Conservation (phyloP, 768 basidiomycete genomes). For the Tylopilus vinaceipallidus region DNA sequence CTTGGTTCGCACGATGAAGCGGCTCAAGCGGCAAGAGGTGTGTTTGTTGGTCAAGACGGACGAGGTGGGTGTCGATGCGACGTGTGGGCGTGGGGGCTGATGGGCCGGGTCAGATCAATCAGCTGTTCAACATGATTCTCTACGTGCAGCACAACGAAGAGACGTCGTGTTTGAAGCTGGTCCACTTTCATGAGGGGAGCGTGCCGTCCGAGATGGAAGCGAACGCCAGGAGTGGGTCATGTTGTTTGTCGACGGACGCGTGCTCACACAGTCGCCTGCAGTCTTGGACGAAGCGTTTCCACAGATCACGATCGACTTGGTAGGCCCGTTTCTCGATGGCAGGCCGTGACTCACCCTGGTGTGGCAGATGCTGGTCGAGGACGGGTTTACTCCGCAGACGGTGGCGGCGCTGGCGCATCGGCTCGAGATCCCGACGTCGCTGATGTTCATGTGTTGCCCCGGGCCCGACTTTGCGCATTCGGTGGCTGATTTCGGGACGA, state of each 20-base stretch:
- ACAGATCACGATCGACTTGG: conserved; percentile 60
- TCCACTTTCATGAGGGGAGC: conserved; percentile 60
- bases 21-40: conserved; percentile 50
- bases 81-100: not conserved
- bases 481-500: conserved; percentile 50
- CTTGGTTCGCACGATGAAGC: conserved; percentile 45
- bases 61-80: conserved; percentile 43
- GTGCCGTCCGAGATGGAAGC: conserved; percentile 72
- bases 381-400: conserved; percentile 42
- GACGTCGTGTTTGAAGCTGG: conserved; percentile 64
- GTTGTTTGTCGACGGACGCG: not conserved
- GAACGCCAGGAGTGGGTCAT: conserved; percentile 56
- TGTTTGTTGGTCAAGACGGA: conserved; percentile 63
- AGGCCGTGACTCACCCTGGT: not conserved
- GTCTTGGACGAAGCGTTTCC: conserved; percentile 66
- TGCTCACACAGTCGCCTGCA: conserved; percentile 16
- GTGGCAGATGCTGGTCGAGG: conserved; percentile 45
- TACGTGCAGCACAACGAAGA: conserved; percentile 70
- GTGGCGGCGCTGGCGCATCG: conserved; percentile 50
- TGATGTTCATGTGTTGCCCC: conserved; percentile 67
- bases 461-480: conserved; percentile 41
- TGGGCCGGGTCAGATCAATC: conserved; percentile 50
- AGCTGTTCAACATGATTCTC: conserved; percentile 59
- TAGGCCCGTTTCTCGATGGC: conserved; percentile 22
- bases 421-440: conserved; percentile 47